phyloP scores from a whole-genome alignment of 2,329 filamentous ascomycete genomes.

The Hypoxylon sp. region DNA sequence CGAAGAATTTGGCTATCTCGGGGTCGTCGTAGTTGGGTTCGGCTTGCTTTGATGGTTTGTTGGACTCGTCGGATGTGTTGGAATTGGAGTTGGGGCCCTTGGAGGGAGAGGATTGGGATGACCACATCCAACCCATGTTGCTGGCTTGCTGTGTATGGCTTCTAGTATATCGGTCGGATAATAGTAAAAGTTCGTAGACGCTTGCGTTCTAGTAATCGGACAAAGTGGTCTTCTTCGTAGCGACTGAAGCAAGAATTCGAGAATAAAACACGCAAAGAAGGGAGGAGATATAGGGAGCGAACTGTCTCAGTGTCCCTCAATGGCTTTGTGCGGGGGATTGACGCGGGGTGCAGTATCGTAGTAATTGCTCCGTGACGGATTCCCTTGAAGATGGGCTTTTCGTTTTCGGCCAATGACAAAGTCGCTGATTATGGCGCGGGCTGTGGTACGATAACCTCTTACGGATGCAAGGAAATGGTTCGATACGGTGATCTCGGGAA shows the following conservation, averaged over 20 bases:
- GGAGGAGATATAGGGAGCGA: neutral
- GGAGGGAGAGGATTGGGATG: constrained; percentile 54
- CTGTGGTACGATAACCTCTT: constrained; percentile 32
- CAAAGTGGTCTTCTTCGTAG: neutral
- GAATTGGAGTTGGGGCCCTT: constrained; percentile 42
- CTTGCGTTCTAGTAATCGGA: constrained; percentile 6
- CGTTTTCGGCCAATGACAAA: constrained; percentile 30
- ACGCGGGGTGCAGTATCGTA: constrained; percentile 33
- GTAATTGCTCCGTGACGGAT: constrained; percentile 32
- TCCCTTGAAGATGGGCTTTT: constrained; percentile 19
- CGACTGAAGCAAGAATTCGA: neutral
- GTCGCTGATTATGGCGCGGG: constrained; percentile 22
- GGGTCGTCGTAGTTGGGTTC: constrained; percentile 56
- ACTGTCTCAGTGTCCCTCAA: neutral
- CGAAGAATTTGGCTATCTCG: constrained; percentile 68
- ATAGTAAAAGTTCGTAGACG: neutral
- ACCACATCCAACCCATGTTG: constrained; percentile 75
- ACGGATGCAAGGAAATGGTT: constrained; percentile 24
- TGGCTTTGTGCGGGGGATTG: constrained; percentile 36
- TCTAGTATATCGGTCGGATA: constrained; percentile 1
- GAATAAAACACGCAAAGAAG: constrained; percentile 8
- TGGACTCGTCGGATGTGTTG: constrained; percentile 41
- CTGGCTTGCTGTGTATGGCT: constrained; percentile 6
- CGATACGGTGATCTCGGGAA: constrained; percentile 25
- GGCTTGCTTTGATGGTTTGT: constrained; percentile 35